These are phyloP conservation scores for Neurospora hispaniola DNA, from an alignment of 495 filamentous ascomycete species.

Conservation along the genomic window DNA sequence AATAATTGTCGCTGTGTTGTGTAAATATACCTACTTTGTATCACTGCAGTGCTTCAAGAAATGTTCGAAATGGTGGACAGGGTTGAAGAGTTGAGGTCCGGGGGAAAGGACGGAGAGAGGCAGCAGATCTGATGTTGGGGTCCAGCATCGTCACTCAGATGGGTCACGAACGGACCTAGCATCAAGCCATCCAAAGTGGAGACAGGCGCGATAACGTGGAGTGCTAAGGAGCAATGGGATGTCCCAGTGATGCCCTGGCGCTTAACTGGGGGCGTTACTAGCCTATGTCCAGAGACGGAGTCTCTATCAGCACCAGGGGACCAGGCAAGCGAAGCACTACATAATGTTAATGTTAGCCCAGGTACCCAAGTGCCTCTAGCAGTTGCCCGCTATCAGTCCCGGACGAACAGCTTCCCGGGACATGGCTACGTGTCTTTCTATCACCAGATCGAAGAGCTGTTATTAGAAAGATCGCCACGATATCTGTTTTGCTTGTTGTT, in stretches of 20 bases:
- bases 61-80: neutral
- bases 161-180: neutral
- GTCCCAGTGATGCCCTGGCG: neutral
- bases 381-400: neutral
- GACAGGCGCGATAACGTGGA: neutral
- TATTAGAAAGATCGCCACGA: neutral
- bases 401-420: neutral
- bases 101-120: neutral
- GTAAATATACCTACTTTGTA: neutral
- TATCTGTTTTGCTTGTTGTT: neutral
- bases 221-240: neutral
- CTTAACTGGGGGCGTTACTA: neutral
- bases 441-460: neutral
- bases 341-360: neutral
- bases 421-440: neutral
- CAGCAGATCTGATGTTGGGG: neutral
- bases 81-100: neutral
- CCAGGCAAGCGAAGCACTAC: neutral
- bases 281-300: neutral
- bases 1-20: neutral
- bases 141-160: neutral
- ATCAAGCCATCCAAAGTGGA: neutral
- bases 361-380: neutral
- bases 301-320: neutral
- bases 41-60: neutral